Conservation (phyloP, 1,139 yeast genomes). For the Scheffersomyces parashehatae region DNA sequence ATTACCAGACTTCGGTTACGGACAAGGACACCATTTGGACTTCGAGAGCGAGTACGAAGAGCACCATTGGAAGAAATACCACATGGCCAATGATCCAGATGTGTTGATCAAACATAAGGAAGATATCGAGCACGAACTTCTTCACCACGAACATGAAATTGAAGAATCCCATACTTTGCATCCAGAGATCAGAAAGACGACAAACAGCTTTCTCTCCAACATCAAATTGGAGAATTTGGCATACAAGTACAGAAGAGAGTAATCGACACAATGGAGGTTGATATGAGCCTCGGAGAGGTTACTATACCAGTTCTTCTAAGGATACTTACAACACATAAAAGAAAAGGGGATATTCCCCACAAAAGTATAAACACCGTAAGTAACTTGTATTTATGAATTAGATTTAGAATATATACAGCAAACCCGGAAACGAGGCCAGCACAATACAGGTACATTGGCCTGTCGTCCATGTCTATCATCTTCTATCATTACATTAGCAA, state of each 20-base stretch:
- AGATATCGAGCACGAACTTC: conserved; percentile 84
- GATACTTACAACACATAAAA: no score
- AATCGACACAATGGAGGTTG: no score
- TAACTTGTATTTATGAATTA: no score
- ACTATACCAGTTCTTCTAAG: no score
- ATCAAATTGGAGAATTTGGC: conserved; percentile 41
- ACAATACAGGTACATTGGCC: no score
- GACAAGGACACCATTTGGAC: conserved; percentile 96
- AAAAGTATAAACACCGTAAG: no score
- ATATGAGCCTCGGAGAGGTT: no score
- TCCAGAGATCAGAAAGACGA: conserved; percentile 38
- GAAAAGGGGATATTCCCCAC: no score
- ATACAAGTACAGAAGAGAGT: conserved; percentile 24
- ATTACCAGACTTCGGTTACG: conserved; percentile 90
- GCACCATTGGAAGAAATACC: conserved; percentile 92
- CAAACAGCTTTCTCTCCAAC: conserved; percentile 30
- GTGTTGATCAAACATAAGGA: conserved; percentile 79
- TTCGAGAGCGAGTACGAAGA: conserved; percentile 91
- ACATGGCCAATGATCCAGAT: conserved; percentile 79
- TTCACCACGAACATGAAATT: conserved; percentile 85
- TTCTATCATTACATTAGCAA: background rate
- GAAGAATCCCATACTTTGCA: conserved; percentile 55
- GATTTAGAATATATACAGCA: no score
- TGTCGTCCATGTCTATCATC: no score
- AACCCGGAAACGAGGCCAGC: no score